Conservation (phyloP, 306 rosid species). For the Castanea crenata region DNA sequence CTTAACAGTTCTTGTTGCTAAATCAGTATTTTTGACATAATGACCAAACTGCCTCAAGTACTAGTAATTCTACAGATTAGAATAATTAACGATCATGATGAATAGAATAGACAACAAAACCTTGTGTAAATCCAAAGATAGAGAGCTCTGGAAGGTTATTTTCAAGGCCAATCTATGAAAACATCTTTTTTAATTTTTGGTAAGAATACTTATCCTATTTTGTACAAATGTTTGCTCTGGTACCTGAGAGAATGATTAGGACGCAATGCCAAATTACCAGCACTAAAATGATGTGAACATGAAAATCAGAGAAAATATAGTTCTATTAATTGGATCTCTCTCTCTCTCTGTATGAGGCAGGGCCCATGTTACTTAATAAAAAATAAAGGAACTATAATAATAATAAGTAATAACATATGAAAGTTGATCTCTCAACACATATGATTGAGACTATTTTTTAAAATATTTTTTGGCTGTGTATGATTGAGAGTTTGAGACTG, state of each 20-base stretch:
- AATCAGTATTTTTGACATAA: no score
- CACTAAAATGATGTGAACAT: not conserved
- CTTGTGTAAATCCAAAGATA: constrained; percentile 7
- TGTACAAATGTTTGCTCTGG: constrained; percentile 6
- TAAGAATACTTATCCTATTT: constrained; percentile 1
- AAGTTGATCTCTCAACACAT: constrained; percentile 21
- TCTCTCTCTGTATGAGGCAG: not conserved
- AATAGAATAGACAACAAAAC: not conserved
- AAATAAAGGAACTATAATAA: not conserved
- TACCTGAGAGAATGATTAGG: constrained; percentile 14
- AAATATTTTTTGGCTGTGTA: no score
- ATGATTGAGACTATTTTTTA: constrained; percentile 7
- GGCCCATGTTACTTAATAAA: not conserved
- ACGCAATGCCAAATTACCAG: constrained; percentile 13
- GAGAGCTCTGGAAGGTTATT: not conserved
- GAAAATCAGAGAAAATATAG: not conserved
- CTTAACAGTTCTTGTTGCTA: no score
- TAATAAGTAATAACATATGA: not conserved
- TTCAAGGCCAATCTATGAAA: constrained; percentile 7
- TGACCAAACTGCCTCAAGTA: not conserved
- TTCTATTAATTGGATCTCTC: not conserved
- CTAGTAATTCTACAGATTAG: not conserved
- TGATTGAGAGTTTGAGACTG: no score
- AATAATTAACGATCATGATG: not conserved
- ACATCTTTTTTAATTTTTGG: not conserved